Conservation (phyloP, 2,329 filamentous ascomycete species). For the Colletotrichum magnum region DNA sequence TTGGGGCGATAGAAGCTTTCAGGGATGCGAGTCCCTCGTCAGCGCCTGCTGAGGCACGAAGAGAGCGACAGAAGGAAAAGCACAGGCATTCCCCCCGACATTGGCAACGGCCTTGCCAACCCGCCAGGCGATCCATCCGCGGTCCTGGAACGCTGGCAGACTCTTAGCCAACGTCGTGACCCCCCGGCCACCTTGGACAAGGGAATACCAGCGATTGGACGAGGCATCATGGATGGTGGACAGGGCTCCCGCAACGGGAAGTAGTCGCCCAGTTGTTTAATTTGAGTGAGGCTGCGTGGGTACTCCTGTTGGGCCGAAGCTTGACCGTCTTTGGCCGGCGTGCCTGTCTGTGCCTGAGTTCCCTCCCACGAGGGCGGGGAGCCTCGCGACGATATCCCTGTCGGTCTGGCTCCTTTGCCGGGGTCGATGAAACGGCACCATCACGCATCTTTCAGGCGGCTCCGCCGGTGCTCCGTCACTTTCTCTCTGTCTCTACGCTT, state of each 20-base stretch:
- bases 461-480: conserved; percentile 14
- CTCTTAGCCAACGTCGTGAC: conserved; percentile 24
- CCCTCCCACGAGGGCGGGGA: conserved; percentile 20
- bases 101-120: background rate
- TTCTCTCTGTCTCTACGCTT: background rate
- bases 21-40: background rate
- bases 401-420: conserved; percentile 16
- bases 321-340: conserved; percentile 14
- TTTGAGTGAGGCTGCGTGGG: conserved; percentile 35
- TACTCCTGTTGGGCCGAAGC: conserved; percentile 12
- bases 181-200: background rate
- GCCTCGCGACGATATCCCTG: conserved; percentile 26
- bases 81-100: background rate
- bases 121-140: conserved; percentile 27
- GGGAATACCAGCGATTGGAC: conserved; percentile 34
- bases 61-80: conserved; percentile 8
- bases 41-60: background rate
- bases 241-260: conserved; percentile 31
- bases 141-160: conserved; percentile 24
- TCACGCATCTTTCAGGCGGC: conserved; percentile 39
- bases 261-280: conserved; percentile 33
- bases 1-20: conserved; percentile 32
- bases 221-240: background rate
- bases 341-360: background rate
- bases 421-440: conserved; percentile 38